A percentile compares a stretch with the other conserved stretches of the same genome.
Conservation (phyloP, 805 yeast species). For the Barnettozyma sucrosica region DNA sequence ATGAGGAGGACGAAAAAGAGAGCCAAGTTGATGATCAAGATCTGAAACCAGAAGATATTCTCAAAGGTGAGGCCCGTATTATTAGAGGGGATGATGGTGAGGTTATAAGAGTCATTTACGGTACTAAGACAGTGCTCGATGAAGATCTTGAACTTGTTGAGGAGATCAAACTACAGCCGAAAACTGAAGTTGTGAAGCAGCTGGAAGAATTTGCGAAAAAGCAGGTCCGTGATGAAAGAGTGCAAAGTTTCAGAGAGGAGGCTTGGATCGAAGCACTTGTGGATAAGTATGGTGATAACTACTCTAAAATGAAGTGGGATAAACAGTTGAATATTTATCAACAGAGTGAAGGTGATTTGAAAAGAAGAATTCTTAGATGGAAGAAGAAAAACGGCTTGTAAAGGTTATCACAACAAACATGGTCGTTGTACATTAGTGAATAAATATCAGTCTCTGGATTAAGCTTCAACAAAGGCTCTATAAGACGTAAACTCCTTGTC, state of each 20-base stretch:
- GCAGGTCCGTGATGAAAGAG: slow-evolving; percentile 37
- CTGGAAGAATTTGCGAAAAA: slow-evolving; percentile 56
- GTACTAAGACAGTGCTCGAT: slow-evolving; percentile 43
- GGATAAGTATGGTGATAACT: slow-evolving; percentile 82
- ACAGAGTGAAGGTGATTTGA: slow-evolving; percentile 79
- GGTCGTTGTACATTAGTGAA: slow-evolving; percentile 6
- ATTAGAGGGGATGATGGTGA: slow-evolving; percentile 65
- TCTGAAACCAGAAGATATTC: slow-evolving; percentile 48
- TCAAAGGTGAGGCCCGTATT: slow-evolving; percentile 74
- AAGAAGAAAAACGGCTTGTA: slow-evolving; percentile 36
- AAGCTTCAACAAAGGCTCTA: slow-evolving; percentile 83
- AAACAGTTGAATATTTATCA: slow-evolving; percentile 76
- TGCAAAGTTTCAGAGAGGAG: slow-evolving; percentile 64
- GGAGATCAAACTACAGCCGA: slow-evolving; percentile 23
- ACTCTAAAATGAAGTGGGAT: slow-evolving; percentile 89
- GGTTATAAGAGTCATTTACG: slow-evolving; percentile 63
- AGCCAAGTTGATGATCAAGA: slow-evolving; percentile 24
- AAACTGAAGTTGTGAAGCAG: slow-evolving; percentile 59
- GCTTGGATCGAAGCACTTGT: slow-evolving; percentile 63
- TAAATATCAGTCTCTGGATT: not conserved
- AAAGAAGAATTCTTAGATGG: slow-evolving; percentile 68
- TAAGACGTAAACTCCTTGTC: slow-evolving; percentile 65
- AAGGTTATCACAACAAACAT: not conserved
- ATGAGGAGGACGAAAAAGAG: slow-evolving; percentile 11
- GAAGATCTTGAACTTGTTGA: slow-evolving; percentile 30